Conservation (phyloP, 257 asterid genomes). For the Catharanthus roseus region DNA sequence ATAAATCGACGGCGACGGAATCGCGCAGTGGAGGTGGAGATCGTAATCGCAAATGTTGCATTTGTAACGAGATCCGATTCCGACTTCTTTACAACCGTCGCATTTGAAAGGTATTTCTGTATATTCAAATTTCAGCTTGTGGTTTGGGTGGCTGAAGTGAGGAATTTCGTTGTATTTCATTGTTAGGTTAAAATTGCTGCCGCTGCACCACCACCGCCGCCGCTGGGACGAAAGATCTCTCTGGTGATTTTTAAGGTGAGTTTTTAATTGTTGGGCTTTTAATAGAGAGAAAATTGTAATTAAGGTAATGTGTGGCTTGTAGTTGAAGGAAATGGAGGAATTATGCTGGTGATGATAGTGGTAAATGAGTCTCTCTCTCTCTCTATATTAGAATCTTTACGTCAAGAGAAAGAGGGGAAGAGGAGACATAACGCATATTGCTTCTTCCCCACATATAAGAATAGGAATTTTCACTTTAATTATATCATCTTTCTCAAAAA, state of each 20-base stretch:
- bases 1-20: conserved; percentile 48
- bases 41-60: conserved; percentile 63
- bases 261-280: conserved; percentile 10
- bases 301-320: conserved; percentile 49
- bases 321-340: conserved; percentile 49
- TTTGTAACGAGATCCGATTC: conserved; percentile 76
- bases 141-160: conserved; percentile 81
- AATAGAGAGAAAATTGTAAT: conserved; percentile 5
- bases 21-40: conserved; percentile 81
- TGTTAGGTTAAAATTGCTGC: not conserved
- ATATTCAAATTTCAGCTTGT: conserved; percentile 65
- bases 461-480: conserved; percentile 46
- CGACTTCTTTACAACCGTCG: conserved; percentile 94
- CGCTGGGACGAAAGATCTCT: conserved; percentile 2
- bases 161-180: conserved; percentile 75
- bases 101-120: conserved; percentile 81
- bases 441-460: conserved; percentile 25
- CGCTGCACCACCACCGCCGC: no score
- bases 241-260: not conserved
- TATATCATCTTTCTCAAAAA: conserved; percentile 18
- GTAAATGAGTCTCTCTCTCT: conserved; percentile 21
- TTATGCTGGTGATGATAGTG: conserved; percentile 37
- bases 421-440: conserved; percentile 30
- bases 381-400: conserved; percentile 22
- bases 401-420: conserved; percentile 20